Evolutionary conservation across 2,329 filamentous ascomycete species (phyloP), one percentile per base, ranked within the genome.

Genomic region (Aulographum hederae): DNA sequence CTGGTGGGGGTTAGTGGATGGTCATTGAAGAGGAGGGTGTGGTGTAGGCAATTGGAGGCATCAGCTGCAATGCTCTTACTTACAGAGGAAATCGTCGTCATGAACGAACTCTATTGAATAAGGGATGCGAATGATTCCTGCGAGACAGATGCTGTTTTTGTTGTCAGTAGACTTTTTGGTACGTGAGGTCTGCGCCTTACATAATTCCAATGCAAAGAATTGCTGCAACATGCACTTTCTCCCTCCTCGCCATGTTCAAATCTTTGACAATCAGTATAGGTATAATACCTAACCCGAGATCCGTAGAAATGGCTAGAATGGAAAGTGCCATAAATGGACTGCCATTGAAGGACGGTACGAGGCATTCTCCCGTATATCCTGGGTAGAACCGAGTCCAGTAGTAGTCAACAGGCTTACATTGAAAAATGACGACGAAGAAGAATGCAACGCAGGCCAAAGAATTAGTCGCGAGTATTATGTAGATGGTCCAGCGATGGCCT

Each of bases 51-150:
- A n/a, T n/a, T n/a, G n/a, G n/a, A n/a, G n/a, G n/a, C n/a, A n/a
- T n/a, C n/a, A n/a, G n/a, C n/a, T n/a, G n/a, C n/a, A n/a, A n/a
- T 35, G 2, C 10, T 14, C 8, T 25, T 25, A 19, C 32, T 28
- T 33, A 36, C 34, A 58, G 2, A 56, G 43, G 31, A 51, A 52
- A 33, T 61, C 56, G 8, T 37, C 36, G 19, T 48, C 50, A n/a
- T 46, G 38, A 2, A 44, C 42, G 4, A 60, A 45, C 20, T 46
- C 37, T 34, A 46, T 45, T 12, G 58, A 51, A 38, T 58, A 61
- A 4, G 53, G 50, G 19, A 61, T 52, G n/a, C 57, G 54, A 19
- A 58, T 49, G 29, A 60, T 50, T 4, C 55, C 58, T 12, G 56
- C 57, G 12, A 52, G 41, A 23, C 35, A 35, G 15, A 31, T 29